Evolutionary conservation across 1,284 basidiomycete species (phyloP).

Genomic region (Apiotrichum mycotoxinovorans): DNA sequence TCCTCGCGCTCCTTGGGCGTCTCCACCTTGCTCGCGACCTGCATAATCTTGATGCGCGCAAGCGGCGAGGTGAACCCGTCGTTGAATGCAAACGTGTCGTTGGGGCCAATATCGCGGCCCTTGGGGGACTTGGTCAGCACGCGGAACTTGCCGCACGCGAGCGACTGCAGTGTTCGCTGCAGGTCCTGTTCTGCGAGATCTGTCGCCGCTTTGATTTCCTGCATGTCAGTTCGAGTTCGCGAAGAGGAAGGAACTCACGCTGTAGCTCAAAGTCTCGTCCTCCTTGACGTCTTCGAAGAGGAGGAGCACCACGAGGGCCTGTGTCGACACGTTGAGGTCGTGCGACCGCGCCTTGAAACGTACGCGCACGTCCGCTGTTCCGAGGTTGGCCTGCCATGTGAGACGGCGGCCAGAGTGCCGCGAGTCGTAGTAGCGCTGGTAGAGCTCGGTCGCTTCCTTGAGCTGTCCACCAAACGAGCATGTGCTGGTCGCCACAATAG

Average conservation of each 20-base stretch:
- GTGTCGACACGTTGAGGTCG: constrained; percentile 90
- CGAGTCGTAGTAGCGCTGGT: constrained; percentile 84
- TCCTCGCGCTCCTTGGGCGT: constrained; percentile 81
- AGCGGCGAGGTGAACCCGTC: constrained; percentile 70
- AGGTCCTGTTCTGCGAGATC: constrained; percentile 73
- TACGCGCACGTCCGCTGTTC: constrained; percentile 84
- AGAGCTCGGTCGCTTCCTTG: constrained; percentile 64
- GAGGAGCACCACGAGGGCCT: constrained; percentile 80
- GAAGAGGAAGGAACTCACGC: constrained; percentile 14
- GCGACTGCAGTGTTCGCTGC: constrained; percentile 85
- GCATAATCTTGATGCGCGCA: constrained; percentile 91
- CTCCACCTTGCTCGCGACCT: constrained; percentile 82
- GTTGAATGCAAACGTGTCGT: constrained; percentile 89
- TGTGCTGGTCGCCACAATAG: constrained; percentile 54
- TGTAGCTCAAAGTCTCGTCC: constrained; percentile 58
- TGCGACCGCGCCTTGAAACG: constrained; percentile 75
- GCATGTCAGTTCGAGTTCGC: constrained; percentile 3
- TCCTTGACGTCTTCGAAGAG: constrained; percentile 74
- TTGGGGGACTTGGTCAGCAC: constrained; percentile 87
- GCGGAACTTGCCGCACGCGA: constrained; percentile 96
- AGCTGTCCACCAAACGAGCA: constrained; percentile 69
- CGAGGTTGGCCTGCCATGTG: constrained; percentile 90
- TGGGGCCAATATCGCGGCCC: constrained; percentile 69
- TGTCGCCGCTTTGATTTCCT: constrained; percentile 61
- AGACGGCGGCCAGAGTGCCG: constrained; percentile 85